A percentile compares a stretch with the other conserved stretches of the same genome.
phyloP scores from a whole-genome alignment of 1,284 basidiomycete genomes.

The Ustilago bromivora region DNA sequence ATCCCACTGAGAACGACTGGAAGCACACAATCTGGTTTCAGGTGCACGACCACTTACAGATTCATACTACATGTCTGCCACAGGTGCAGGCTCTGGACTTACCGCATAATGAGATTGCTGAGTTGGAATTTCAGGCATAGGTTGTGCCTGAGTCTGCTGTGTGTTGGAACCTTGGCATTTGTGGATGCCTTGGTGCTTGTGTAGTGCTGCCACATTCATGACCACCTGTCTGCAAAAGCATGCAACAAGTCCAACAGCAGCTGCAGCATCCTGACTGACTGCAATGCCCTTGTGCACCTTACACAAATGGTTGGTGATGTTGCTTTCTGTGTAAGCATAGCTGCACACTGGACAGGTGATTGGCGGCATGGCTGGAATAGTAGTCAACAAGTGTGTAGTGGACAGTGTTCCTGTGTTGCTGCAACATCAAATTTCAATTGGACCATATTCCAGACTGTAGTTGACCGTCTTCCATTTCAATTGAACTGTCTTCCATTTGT shows the following conservation, averaged over 20 bases:
- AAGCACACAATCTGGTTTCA: no score
- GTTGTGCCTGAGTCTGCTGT: background rate
- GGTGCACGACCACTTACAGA: no score
- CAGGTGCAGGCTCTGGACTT: background rate
- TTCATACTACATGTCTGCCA: no score
- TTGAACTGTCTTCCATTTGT: no score
- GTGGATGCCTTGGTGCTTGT: slow-evolving; percentile 4
- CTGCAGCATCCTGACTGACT: slow-evolving; percentile 12
- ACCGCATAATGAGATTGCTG: background rate
- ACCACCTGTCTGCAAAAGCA: background rate
- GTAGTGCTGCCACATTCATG: background rate
- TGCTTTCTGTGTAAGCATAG: slow-evolving; percentile 5
- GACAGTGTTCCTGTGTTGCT: no score
- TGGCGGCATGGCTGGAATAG: no score
- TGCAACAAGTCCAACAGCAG: slow-evolving; percentile 1
- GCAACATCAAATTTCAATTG: no score
- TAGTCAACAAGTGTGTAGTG: no score
- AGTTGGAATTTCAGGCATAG: background rate
- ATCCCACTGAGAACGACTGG: no score
- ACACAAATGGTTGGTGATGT: slow-evolving; percentile 14
- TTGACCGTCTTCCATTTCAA: no score
- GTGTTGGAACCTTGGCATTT: background rate
- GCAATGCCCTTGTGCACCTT: slow-evolving; percentile 7
- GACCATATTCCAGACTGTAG: no score
- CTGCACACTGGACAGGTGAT: background rate